Conservation (phyloP, 2,329 filamentous ascomycete genomes). For the Metarhizium sp. region DNA sequence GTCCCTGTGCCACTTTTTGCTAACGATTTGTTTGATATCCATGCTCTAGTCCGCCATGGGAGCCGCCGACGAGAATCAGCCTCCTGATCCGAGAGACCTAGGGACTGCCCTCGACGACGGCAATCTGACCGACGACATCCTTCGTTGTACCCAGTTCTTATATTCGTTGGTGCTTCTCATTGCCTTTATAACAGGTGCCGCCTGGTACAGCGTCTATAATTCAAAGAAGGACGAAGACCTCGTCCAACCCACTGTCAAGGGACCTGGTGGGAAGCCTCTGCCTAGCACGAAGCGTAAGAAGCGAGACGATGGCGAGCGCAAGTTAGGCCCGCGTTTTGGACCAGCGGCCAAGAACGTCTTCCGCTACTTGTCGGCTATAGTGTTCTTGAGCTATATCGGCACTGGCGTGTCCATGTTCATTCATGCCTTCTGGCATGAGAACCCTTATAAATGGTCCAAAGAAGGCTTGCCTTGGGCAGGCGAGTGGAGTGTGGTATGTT, state of each 20-base stretch:
- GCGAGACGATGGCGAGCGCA: slow-evolving; percentile 36
- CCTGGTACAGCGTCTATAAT: slow-evolving; percentile 42
- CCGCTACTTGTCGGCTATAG: slow-evolving; percentile 60
- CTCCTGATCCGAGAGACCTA: slow-evolving; percentile 13
- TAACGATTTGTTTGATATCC: background rate
- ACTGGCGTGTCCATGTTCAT: slow-evolving; percentile 65
- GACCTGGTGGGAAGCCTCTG: slow-evolving; percentile 83
- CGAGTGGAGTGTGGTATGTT: slow-evolving; percentile 62
- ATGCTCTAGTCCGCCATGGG: slow-evolving; percentile 23
- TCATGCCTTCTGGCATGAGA: slow-evolving; percentile 52
- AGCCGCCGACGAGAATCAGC: slow-evolving; percentile 23
- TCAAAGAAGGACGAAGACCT: slow-evolving; percentile 39
- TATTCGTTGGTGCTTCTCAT: slow-evolving; percentile 44
- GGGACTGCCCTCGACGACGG: slow-evolving; percentile 14
- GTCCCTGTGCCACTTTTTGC: background rate
- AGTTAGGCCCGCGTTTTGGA: slow-evolving; percentile 47
- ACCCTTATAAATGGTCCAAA: slow-evolving; percentile 28
- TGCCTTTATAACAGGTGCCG: slow-evolving; percentile 40
- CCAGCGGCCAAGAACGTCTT: slow-evolving; percentile 63
- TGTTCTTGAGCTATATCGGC: slow-evolving; percentile 65
- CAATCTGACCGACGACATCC: slow-evolving; percentile 30
- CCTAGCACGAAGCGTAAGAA: slow-evolving; percentile 55
- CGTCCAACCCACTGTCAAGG: slow-evolving; percentile 43
- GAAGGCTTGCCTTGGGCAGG: slow-evolving; percentile 61
- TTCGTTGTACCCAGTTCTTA: slow-evolving; percentile 38